Evolutionary conservation across 2,329 filamentous ascomycete species (phyloP), one percentile per base, ranked within the genome.

Genomic region (Septoria petroselini): DNA sequence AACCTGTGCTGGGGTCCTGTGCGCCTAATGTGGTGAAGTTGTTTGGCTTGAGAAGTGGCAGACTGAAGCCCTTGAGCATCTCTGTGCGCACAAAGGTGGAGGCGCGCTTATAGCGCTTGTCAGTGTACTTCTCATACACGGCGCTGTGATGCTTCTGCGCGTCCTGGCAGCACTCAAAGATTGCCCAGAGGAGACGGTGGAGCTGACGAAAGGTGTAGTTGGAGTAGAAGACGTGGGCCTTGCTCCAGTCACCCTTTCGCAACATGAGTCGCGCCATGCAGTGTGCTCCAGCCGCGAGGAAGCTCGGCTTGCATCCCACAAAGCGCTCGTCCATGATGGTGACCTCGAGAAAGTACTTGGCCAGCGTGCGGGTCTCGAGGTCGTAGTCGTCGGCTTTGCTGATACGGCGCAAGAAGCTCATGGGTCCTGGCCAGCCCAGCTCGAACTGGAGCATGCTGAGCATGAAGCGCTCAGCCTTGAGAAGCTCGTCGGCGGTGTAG

Each of bases 311-410:
- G 61, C 86, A 89, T 19, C 87, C 88, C 29, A 98, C 89, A 65
- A 98, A 97, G 15, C 91, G 86, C 75, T 97, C 91, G 66, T 98
- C 93, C 90, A 97, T 96, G 68, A 97, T 84, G 30, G 90, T 94
- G 48, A 97, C 81, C 69, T 98, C 93, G 19, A 98, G 78, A 71
- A 98, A 96, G 73, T 98, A 98, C 73, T 98, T 98, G 62, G 93
- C 90, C 47, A 98, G 75, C 4, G 93, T 97, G 30, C 93, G 82
- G 8, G 91, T 96, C 72, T 98, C 91, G 39, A 95, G 76, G 65
- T 98, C 91, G 66, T 97, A 98, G 66, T 96, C 90, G 67, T 98
- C 93, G 11, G 93, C 93, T 75, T 97, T 97, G 83, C 91, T 97
- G 71, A 97, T 93, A 49, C 91, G 84, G 53, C 93, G 83, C 54